phyloP scores from a whole-genome alignment of 257 asterid species.

The Lithospermum erythrorhizon region DNA sequence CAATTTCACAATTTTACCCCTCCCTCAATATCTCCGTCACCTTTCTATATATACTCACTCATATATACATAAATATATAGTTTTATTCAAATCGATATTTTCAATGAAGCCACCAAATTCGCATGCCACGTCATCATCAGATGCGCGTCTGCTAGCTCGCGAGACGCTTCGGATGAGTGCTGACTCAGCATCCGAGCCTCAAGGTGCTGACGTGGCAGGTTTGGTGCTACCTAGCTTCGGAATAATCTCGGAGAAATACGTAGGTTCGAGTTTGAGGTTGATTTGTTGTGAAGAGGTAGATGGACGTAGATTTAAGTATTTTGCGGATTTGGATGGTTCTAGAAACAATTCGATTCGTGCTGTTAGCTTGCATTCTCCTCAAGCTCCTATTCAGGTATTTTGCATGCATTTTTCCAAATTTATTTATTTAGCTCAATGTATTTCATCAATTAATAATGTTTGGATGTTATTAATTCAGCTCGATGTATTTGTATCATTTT shows the following conservation, averaged over 20 bases:
- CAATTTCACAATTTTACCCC: no score
- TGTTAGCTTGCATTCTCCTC: slow-evolving; percentile 69
- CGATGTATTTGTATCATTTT: no score
- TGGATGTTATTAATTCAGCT: background rate
- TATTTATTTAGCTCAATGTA: background rate
- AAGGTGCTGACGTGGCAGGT: slow-evolving; percentile 14
- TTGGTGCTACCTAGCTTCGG: slow-evolving; percentile 43
- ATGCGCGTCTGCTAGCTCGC: slow-evolving; percentile 67
- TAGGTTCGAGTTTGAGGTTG: slow-evolving; percentile 67
- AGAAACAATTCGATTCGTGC: slow-evolving; percentile 63
- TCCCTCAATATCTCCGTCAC: background rate
- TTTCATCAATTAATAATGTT: background rate
- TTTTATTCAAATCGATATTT: background rate
- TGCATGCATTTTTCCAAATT: background rate
- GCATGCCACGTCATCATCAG: slow-evolving; percentile 34
- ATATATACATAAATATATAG: background rate
- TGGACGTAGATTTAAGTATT: slow-evolving; percentile 80
- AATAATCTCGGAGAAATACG: slow-evolving; percentile 43
- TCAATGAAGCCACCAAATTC: slow-evolving; percentile 63
- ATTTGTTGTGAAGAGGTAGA: slow-evolving; percentile 90
- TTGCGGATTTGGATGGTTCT: slow-evolving; percentile 35
- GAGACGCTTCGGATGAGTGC: slow-evolving; percentile 98
- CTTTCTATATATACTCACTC: background rate
- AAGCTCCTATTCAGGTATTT: slow-evolving; percentile 39
- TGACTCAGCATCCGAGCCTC: slow-evolving; percentile 79